Evolutionary conservation across 208 protist species (phyloP), one percentile per base, ranked within the genome.

Genomic region (Crithidia expoeki): DNA sequence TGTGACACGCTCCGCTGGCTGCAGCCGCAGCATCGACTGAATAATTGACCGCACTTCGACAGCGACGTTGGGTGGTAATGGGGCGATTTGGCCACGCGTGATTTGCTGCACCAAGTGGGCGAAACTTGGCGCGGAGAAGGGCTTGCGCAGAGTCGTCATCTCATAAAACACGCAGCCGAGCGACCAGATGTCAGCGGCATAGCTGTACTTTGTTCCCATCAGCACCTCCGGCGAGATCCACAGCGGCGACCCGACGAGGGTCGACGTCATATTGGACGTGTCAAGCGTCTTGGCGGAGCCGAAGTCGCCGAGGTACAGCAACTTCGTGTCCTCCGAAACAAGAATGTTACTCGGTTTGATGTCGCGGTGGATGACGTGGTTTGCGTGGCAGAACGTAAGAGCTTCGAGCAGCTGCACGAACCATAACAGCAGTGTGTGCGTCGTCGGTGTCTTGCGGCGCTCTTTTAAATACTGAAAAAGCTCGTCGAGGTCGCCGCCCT

Each of bases 171-270:
- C 83, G 30, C 78, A 89, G 16, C 94, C 94, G 3, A 97, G 76
- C 6, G 93, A 91, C 85, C 96, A 98, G 27, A 98, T 89, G 74
- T 98, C 97, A 10, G 85, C 90, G 64, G 96, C 96, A 51, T 81
- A 81, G 72, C 88, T 93, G 86, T 98, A 99, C 32, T 82, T 66
- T 53, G 92, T 90, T 17, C 90, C 85, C 4, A 84, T 66, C 46
- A 92, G 92, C 52, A 98, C 89, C 72, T 98, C 94, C 0, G 97
- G 97, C 5, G 92, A 93, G 80, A 96, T 90, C 86, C 97, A 98
- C 55, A 93, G 94, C 11, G 95, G 93, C 52, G 93, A 94, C 27
- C 93, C 95, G 27, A 97, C 87, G 11, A 92, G 85, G 17, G 91
- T 97, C 21, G 68, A 82, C 2, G 85, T 87, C 47, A 96, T 52